Conservation (phyloP, 345 rosid genomes). For the Erysimum cheiranthoides region DNA sequence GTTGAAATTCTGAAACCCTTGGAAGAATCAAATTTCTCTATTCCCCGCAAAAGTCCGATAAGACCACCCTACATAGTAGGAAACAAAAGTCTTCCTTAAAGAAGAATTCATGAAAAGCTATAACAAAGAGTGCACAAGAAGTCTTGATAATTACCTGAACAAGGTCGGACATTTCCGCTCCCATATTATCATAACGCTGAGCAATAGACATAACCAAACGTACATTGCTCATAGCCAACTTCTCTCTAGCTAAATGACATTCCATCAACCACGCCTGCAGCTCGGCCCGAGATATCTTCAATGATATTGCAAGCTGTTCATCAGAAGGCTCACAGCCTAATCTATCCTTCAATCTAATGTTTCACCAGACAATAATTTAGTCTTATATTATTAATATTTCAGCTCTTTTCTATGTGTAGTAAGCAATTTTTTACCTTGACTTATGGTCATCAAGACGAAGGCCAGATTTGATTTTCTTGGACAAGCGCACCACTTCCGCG, state of each 20-base stretch:
- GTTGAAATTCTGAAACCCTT: conserved; percentile 92
- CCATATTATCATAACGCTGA: conserved; percentile 87
- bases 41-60: conserved; percentile 89
- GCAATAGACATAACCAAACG: conserved; percentile 97
- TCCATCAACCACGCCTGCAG: conserved; percentile 71
- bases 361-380: conserved; percentile 35
- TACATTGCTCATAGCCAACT: conserved; percentile 95
- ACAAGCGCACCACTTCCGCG: conserved; percentile 77
- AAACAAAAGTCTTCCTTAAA: not conserved
- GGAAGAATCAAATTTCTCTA: conserved; percentile 95
- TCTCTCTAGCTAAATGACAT: conserved; percentile 85
- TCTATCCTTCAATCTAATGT: conserved; percentile 74
- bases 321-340: conserved; percentile 90
- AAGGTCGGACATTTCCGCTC: conserved; percentile 95
- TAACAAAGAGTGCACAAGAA: conserved; percentile 27
- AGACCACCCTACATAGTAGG: conserved; percentile 77
- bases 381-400: not conserved
- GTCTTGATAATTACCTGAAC: conserved; percentile 67
- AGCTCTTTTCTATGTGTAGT: not conserved
- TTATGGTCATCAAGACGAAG: conserved; percentile 79
- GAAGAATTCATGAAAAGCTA: conserved; percentile 13
- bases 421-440: conserved; percentile 58
- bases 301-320: conserved; percentile 79
- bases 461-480: conserved; percentile 76
- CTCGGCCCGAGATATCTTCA: conserved; percentile 76